Evolutionary conservation across 2,329 filamentous ascomycete genomes (phyloP).

Genomic region (Fusarium denticulatum): DNA sequence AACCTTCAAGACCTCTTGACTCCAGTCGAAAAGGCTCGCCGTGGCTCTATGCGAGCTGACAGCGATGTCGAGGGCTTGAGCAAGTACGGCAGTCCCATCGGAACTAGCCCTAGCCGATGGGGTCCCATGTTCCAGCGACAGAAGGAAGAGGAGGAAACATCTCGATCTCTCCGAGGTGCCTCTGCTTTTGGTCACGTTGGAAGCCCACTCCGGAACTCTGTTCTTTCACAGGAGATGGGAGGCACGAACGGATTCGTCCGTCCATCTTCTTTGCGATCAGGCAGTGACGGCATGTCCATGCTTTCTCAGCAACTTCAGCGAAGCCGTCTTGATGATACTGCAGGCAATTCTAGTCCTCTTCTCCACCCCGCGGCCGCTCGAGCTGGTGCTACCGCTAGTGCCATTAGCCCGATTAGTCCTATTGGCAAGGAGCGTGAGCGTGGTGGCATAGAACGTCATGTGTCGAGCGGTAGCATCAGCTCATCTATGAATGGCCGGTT

Average conservation of each 20-base stretch:
- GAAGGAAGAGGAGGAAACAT: conserved; percentile 65
- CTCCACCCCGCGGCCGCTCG: conserved; percentile 60
- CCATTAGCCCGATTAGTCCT: conserved; percentile 51
- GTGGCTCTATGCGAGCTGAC: conserved; percentile 69
- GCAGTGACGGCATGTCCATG: conserved; percentile 65
- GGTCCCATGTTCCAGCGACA: conserved; percentile 69
- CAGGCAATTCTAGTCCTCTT: conserved; percentile 56
- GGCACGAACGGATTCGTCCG: conserved; percentile 53
- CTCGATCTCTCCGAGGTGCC: conserved; percentile 49
- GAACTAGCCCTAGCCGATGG: conserved; percentile 70
- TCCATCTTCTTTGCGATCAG: conserved; percentile 52
- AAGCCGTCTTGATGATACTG: conserved; percentile 63
- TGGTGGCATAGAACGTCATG: conserved; percentile 61
- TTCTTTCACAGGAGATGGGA: conserved; percentile 64
- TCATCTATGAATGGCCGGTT: conserved; percentile 66
- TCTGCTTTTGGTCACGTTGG: conserved; percentile 75
- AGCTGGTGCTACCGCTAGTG: conserved; percentile 50
- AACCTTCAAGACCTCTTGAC: conserved; percentile 73
- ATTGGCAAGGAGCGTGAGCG: conserved; percentile 54
- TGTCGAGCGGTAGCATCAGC: conserved; percentile 68
- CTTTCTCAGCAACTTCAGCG: conserved; percentile 71
- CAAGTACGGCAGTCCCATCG: conserved; percentile 70
- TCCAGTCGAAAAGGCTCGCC: conserved; percentile 72
- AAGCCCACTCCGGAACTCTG: conserved; percentile 71
- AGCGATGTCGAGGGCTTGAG: conserved; percentile 61